Conservation (phyloP, 2,329 filamentous ascomycete genomes). For the Hypoxylon sp. region DNA sequence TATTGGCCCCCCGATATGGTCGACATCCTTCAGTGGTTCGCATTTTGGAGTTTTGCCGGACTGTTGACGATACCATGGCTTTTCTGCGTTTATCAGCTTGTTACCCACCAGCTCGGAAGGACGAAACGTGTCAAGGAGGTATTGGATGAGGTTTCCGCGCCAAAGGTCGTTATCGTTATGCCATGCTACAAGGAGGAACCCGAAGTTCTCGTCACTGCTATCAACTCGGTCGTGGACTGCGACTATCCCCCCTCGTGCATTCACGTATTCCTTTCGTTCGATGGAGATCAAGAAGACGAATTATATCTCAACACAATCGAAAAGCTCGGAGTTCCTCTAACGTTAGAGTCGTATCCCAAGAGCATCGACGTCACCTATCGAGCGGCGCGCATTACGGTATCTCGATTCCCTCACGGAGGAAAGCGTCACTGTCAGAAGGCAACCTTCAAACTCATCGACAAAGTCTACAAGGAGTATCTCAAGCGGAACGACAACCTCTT, state of each 20-base stretch:
- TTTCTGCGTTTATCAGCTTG: slow-evolving; percentile 89
- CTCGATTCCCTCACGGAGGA: slow-evolving; percentile 89
- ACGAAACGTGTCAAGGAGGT: slow-evolving; percentile 83
- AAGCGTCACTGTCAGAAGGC: slow-evolving; percentile 94
- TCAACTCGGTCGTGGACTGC: slow-evolving; percentile 91
- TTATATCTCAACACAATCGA: slow-evolving; percentile 87
- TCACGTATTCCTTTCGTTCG: slow-evolving; percentile 94
- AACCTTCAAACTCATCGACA: slow-evolving; percentile 93
- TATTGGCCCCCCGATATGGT: slow-evolving; percentile 78
- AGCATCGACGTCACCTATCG: slow-evolving; percentile 92
- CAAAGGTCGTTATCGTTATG: slow-evolving; percentile 96
- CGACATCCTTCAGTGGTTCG: slow-evolving; percentile 85
- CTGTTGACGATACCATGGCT: slow-evolving; percentile 90
- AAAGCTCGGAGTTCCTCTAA: slow-evolving; percentile 81
- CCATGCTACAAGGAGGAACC: slow-evolving; percentile 94
- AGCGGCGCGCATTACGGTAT: slow-evolving; percentile 85
- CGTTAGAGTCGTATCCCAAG: slow-evolving; percentile 79
- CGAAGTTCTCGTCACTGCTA: slow-evolving; percentile 81
- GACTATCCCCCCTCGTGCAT: slow-evolving; percentile 93
- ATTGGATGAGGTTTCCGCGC: slow-evolving; percentile 84
- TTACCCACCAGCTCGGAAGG: slow-evolving; percentile 85
- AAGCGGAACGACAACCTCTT: slow-evolving; percentile 91
- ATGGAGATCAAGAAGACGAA: slow-evolving; percentile 88
- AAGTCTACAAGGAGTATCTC: slow-evolving; percentile 87
- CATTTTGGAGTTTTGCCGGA: slow-evolving; percentile 90